A percentile compares a stretch with the other conserved stretches of the same genome.
These are phyloP conservation scores for Backusella mclennaniae DNA, from an alignment of 192 early-diverging fungal species.

Conservation along the genomic window DNA sequence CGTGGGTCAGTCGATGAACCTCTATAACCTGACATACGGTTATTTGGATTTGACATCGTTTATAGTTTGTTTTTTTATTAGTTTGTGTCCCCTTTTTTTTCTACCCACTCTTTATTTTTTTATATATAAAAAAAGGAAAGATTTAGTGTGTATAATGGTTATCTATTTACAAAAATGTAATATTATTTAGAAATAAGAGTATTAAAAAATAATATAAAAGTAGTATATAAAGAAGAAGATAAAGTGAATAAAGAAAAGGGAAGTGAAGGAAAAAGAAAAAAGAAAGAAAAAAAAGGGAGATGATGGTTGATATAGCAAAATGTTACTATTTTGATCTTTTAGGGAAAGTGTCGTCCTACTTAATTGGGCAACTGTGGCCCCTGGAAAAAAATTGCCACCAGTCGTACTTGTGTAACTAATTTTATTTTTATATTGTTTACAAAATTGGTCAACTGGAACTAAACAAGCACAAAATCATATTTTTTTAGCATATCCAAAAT, in stretches of 20 bases:
- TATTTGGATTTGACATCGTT: conserved; percentile 17
- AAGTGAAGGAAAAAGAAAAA: not conserved
- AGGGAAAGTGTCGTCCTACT: conserved; percentile 12
- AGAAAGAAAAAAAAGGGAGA: conserved; percentile 13
- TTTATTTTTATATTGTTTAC: conserved; percentile 19
- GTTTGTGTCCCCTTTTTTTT: not conserved
- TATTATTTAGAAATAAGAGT: not conserved
- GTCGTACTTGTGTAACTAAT: conserved; percentile 23
- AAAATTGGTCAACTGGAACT: conserved; percentile 6
- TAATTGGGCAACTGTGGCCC: conserved; percentile 3
- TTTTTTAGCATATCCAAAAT: not conserved
- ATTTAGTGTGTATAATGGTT: not conserved
- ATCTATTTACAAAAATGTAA: not conserved
- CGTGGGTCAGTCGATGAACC: conserved; percentile 13
- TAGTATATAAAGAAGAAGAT: not conserved
- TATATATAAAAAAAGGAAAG: not conserved
- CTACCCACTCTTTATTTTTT: not conserved
- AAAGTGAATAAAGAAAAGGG: conserved; percentile 12
- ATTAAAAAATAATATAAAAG: conserved; percentile 5
- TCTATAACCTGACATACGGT: conserved; percentile 11
- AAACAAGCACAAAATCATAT: conserved; percentile 2
- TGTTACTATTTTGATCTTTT: conserved; percentile 22
- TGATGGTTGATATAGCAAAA: conserved; percentile 11
- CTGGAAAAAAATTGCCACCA: conserved; percentile 26
- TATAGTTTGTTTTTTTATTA: not conserved